phyloP scores from a whole-genome alignment of 805 yeast genomes.

The Candida tammaniensis region DNA sequence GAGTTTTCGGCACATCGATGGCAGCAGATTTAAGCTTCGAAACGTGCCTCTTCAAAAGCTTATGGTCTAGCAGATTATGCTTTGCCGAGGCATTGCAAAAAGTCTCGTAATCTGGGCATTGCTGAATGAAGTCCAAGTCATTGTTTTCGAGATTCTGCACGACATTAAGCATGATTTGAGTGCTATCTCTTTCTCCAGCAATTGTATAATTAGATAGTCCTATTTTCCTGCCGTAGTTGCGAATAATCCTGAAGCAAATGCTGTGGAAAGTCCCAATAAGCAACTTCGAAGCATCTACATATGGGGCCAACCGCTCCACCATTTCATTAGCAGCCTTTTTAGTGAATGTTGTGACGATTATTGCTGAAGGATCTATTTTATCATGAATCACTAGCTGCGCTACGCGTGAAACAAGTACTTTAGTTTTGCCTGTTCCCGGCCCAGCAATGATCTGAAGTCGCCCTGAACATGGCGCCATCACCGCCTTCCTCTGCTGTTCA shows the following conservation, averaged over 20 bases:
- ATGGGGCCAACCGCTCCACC: constrained; percentile 52
- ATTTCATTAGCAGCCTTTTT: constrained; percentile 90
- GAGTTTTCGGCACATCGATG: constrained; percentile 38
- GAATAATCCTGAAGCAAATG: constrained; percentile 62
- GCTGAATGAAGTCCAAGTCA: constrained; percentile 8
- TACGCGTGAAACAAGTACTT: constrained; percentile 75
- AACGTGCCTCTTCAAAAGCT: constrained; percentile 42
- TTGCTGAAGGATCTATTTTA: constrained; percentile 53
- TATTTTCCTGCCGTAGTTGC: constrained; percentile 50
- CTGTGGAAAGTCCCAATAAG: constrained; percentile 90
- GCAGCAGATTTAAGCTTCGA: constrained; percentile 59
- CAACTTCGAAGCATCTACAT: constrained; percentile 42
- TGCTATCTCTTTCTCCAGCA: constrained; percentile 64
- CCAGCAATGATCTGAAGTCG: constrained; percentile 56
- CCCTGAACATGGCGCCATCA: constrained; percentile 33
- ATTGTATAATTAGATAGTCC: constrained; percentile 49
- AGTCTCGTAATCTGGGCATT: constrained; percentile 13
- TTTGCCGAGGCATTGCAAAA: too few relatives aligned
- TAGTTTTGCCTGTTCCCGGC: constrained; percentile 76
- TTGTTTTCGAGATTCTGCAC: constrained; percentile 7
- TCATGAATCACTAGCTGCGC: constrained; percentile 59
- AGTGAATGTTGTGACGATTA: constrained; percentile 90
- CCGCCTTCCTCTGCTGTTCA: constrained; percentile 42
- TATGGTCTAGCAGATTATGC: constrained; percentile 36
- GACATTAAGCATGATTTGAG: constrained; percentile 38